A percentile compares a stretch with the other conserved stretches of the same genome.
Conservation (phyloP, 1,139 yeast genomes). For the Sugiyamaella japonica region DNA sequence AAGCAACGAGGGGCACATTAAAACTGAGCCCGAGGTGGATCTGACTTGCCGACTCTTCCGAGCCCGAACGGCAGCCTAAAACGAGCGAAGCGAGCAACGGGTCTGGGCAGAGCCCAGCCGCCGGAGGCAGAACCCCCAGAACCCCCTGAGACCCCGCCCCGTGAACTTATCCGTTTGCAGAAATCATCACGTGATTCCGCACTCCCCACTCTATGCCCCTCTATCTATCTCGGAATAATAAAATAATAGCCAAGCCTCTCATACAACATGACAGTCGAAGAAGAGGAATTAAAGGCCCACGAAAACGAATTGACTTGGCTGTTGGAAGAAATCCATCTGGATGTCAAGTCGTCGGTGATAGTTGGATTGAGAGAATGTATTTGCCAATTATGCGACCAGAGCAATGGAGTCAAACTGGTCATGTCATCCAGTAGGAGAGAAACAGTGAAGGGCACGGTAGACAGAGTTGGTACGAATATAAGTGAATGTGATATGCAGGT, state of each 20-base stretch:
- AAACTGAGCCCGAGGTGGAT: no score
- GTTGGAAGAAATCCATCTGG: conserved; percentile 32
- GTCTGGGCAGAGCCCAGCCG: no score
- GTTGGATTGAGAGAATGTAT: conserved; percentile 37
- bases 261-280: conserved; percentile 3
- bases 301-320: conserved; percentile 37
- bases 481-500: conserved; percentile 34
- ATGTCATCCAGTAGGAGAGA: conserved; percentile 38
- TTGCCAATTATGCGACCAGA: conserved; percentile 32
- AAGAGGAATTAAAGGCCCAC: conserved; percentile 14
- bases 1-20: no score
- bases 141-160: no score
- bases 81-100: no score
- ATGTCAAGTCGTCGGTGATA: conserved; percentile 29
- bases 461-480: conserved; percentile 34
- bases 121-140: no score
- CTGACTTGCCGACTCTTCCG: no score
- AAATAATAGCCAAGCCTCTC: no score
- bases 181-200: neutral
- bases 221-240: no score
- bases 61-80: no score
- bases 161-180: no score
- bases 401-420: conserved; percentile 37
- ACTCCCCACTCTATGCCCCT: no score
- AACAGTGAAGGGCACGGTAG: conserved; percentile 38